Evolutionary conservation across 2,329 filamentous ascomycete species (phyloP).

Genomic region (Elsinoe necatrix): DNA sequence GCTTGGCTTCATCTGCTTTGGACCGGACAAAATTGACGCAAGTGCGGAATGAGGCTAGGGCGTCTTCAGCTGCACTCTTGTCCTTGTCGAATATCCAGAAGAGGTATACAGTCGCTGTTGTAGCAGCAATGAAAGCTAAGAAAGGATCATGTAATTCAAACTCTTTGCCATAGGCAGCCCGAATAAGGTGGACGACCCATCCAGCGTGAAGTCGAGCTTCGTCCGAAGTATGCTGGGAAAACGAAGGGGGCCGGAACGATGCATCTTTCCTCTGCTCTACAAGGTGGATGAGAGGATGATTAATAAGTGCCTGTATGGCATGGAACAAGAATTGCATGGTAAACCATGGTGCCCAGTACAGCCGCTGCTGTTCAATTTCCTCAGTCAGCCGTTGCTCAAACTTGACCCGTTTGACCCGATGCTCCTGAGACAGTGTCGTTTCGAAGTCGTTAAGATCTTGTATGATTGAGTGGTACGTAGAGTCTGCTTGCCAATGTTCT

Average conservation of each 20-base stretch:
- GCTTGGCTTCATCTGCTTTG: neutral
- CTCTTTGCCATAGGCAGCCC: neutral
- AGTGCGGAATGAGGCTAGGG: neutral
- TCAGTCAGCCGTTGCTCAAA: neutral
- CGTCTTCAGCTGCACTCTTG: neutral
- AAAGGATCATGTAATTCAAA: constrained; percentile 13
- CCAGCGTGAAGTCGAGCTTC: constrained; percentile 13
- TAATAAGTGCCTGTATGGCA: constrained; percentile 9
- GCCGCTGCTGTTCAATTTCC: constrained; percentile 1
- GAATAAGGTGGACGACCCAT: constrained; percentile 7
- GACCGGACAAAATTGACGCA: neutral
- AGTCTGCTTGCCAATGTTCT: constrained; percentile 8
- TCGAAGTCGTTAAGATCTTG: constrained; percentile 12
- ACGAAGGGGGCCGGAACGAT: constrained; percentile 8
- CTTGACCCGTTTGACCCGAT: neutral
- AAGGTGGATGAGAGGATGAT: constrained; percentile 8
- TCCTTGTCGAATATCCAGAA: constrained; percentile 13
- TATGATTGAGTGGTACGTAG: constrained; percentile 8
- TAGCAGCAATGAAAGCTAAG: neutral
- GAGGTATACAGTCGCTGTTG: constrained; percentile 4
- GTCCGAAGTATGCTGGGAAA: constrained; percentile 12
- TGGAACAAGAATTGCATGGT: constrained; percentile 14
- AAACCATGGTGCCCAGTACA: constrained; percentile 15
- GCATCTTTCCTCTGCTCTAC: neutral
- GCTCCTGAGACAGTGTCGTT: constrained; percentile 8